phyloP scores from a whole-genome alignment of 768 basidiomycete genomes.

The Termitomyces sp. region DNA sequence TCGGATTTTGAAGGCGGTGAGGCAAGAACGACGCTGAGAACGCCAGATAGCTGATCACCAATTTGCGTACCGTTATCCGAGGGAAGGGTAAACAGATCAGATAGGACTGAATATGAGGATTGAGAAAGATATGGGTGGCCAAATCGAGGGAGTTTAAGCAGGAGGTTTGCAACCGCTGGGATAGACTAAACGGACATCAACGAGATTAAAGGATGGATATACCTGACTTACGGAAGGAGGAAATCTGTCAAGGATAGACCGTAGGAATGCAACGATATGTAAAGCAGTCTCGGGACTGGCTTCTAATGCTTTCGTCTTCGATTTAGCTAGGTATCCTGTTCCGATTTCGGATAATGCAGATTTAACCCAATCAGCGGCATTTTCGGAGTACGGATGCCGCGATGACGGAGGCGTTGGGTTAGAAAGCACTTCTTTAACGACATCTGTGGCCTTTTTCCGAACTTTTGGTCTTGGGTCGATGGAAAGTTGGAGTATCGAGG shows the following conservation, averaged over 20 bases:
- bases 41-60: conserved; percentile 48
- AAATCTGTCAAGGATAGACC: conserved; percentile 54
- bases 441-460: conserved; percentile 83
- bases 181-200: conserved; percentile 47
- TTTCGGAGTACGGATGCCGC: conserved; percentile 80
- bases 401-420: conserved; percentile 72
- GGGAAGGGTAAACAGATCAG: conserved; percentile 64
- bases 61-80: conserved; percentile 43
- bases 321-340: conserved; percentile 53
- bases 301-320: conserved; percentile 50
- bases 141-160: conserved; percentile 80
- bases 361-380: conserved; percentile 76
- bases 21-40: conserved; percentile 63
- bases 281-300: conserved; percentile 68
- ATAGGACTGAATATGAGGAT: conserved; percentile 79
- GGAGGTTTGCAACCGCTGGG: conserved; percentile 57
- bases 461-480: conserved; percentile 93
- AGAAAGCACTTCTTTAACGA: conserved; percentile 70
- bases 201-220: conserved; percentile 3
- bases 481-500: conserved; percentile 74
- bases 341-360: conserved; percentile 60
- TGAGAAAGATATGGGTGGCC: conserved; percentile 88
- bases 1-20: conserved; percentile 71
- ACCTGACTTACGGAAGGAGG: conserved; percentile 57
- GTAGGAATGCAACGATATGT: conserved; percentile 69